A percentile compares a stretch with the other conserved stretches of the same genome.
Conservation (phyloP, 2,329 filamentous ascomycete species). For the Fusarium aywerte region DNA sequence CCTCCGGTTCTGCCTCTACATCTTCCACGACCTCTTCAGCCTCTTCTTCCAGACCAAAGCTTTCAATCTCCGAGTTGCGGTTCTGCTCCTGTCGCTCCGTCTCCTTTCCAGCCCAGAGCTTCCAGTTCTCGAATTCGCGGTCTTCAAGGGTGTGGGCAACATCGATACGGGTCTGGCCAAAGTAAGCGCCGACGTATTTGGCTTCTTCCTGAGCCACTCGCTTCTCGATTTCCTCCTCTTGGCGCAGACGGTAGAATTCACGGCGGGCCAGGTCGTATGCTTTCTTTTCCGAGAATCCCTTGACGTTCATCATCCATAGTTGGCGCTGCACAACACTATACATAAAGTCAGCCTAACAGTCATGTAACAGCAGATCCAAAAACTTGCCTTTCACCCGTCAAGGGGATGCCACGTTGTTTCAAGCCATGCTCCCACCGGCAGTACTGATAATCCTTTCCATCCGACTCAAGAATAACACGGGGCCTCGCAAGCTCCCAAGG, state of each 20-base stretch:
- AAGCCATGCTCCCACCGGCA: conserved; percentile 83
- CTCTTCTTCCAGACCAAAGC: conserved; percentile 54
- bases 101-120: conserved; percentile 74
- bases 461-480: conserved; percentile 82
- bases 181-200: conserved; percentile 84
- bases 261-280: conserved; percentile 89
- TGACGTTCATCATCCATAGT: conserved; percentile 81
- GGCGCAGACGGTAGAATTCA: conserved; percentile 89
- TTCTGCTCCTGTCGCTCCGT: conserved; percentile 55
- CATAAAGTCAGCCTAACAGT: conserved; percentile 27
- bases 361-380: not conserved
- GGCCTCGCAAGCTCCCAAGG: conserved; percentile 97
- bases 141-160: conserved; percentile 87
- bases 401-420: conserved; percentile 76
- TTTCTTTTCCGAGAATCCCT: conserved; percentile 58
- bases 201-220: conserved; percentile 91
- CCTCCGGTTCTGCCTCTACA: conserved; percentile 43
- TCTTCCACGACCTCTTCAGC: conserved; percentile 41
- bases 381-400: conserved; percentile 72
- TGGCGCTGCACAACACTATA: conserved; percentile 91
- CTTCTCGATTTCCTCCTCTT: conserved; percentile 82
- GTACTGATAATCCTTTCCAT: conserved; percentile 80
- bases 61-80: conserved; percentile 56
- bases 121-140: conserved; percentile 83
- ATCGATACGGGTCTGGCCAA: conserved; percentile 79